Evolutionary conservation across 1,139 yeast species (phyloP), one percentile per base, ranked within the genome.

Genomic region (Saccharomycopsis hybrid): DNA sequence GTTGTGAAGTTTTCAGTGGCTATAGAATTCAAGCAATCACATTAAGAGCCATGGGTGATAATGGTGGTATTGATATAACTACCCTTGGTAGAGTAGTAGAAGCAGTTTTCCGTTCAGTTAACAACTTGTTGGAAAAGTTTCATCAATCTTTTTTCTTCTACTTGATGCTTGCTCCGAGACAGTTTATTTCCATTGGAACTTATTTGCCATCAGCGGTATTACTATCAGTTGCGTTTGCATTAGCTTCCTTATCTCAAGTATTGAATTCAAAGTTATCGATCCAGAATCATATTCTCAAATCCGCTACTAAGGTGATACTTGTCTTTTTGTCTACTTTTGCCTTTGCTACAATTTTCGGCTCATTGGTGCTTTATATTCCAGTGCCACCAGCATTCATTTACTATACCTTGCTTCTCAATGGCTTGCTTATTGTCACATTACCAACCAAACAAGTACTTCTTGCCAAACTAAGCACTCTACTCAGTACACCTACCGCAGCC

Each of bases 131-230:
- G 51, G 99, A 94, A 65, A 95, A 90, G 64, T 92, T 92, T 65
- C 99, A 94, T 65, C 98, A 94, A 65, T 88, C 97, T 1, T 94
- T 89, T 64, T 94, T 94, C 72, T 94, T 90, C 62, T 94, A 90
- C 68, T 73, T 92, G 59, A 67, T 94, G 68, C 67, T 94, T 52
- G 78, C 90, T 0, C 94, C 97, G 9, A 71, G 74, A 54, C 68
- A 76, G 54, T 94, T 94, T 68, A 95, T 92, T 13, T 87, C 96
- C 3, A 90, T 94, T 58, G 97, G 96, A 2, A 88, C 95, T 24
- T 94, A 90, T 62, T 71, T 94, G 48, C 98, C 97, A 1, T 74
- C 94, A 1, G 96, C 95, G 0, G 82, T 85, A 47, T 68, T 86
- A 29, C 67, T 85, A 5, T 85, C 95, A 1, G 75, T 78, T 7